Evolutionary conservation across 177 flowering plant species (phyloP).

Genomic region (Telopea speciosissima): DNA sequence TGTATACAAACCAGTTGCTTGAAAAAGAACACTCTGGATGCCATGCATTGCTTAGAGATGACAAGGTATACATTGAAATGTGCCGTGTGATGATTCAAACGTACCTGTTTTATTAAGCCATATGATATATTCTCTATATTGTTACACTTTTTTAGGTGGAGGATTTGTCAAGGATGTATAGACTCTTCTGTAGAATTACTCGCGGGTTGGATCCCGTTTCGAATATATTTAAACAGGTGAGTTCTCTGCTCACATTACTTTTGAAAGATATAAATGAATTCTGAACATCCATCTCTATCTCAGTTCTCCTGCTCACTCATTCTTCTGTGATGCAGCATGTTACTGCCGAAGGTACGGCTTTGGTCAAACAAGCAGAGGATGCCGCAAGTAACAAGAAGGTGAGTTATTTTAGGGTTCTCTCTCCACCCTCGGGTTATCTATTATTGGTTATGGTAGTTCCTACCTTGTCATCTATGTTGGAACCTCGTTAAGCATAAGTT

Average conservation of each 20-base stretch:
- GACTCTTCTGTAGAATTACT: constrained; percentile 70
- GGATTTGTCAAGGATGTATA: constrained; percentile 89
- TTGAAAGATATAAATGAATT: background rate
- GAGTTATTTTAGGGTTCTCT: background rate
- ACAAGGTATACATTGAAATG: constrained; percentile 51
- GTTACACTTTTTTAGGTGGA: constrained; percentile 45
- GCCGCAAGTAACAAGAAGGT: constrained; percentile 94
- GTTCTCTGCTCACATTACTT: background rate
- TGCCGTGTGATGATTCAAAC: background rate
- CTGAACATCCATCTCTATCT: background rate
- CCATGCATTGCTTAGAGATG: constrained; percentile 87
- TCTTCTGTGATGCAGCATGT: constrained; percentile 58
- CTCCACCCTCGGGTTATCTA: no score
- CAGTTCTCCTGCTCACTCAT: no score
- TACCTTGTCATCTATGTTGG: no score
- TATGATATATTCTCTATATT: background rate
- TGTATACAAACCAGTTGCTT: constrained; percentile 68
- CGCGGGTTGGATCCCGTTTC: constrained; percentile 82
- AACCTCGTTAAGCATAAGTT: no score
- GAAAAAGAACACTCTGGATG: constrained; percentile 97
- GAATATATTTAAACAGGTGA: constrained; percentile 80
- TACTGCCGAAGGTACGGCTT: constrained; percentile 82
- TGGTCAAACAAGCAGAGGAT: constrained; percentile 97
- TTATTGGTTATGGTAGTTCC: no score
- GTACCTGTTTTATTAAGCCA: background rate